A percentile compares a stretch with the other conserved stretches of the same genome.
These are phyloP conservation scores for Heliocybe sulcata DNA, from an alignment of 1,284 basidiomycete genomes.

Conservation along the genomic window DNA sequence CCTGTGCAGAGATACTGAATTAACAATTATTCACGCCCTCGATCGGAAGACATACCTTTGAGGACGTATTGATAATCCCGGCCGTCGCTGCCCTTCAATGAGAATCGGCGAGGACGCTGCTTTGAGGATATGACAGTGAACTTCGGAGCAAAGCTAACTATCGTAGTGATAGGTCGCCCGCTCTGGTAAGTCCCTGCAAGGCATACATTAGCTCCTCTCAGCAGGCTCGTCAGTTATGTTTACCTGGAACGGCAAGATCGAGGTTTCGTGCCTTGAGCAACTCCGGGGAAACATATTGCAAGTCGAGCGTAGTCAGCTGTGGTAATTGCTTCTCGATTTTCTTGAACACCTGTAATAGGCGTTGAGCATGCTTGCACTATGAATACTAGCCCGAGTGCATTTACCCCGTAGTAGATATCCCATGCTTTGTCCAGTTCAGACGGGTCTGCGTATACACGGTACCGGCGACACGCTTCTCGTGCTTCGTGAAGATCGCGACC, in stretches of 20 bases:
- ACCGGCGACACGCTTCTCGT: conserved; percentile 87
- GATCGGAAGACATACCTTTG: conserved; percentile 58
- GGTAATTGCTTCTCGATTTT: conserved; percentile 95
- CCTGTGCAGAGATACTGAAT: conserved; percentile 33
- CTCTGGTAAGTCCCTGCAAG: conserved; percentile 86
- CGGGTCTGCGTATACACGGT: conserved; percentile 82
- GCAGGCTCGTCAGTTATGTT: conserved; percentile 6
- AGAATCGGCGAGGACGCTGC: conserved; percentile 90
- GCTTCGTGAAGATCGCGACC: conserved; percentile 93
- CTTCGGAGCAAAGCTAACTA: conserved; percentile 81
- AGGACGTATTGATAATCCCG: conserved; percentile 90
- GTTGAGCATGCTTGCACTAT: background rate
- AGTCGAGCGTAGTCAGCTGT: conserved; percentile 84
- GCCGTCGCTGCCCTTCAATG: conserved; percentile 88
- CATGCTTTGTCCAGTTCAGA: conserved; percentile 97
- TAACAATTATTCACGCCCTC: background rate
- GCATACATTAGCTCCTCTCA: background rate
- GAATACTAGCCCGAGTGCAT: background rate
- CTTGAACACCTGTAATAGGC: conserved; percentile 76
- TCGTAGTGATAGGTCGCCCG: conserved; percentile 82
- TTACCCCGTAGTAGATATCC: conserved; percentile 94
- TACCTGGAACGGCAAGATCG: conserved; percentile 92
- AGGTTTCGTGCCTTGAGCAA: conserved; percentile 86
- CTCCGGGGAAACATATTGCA: conserved; percentile 97
- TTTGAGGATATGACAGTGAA: conserved; percentile 96